These are phyloP conservation scores for Apiospora marii DNA, from an alignment of 2,329 filamentous ascomycete genomes.

Conservation along the genomic window DNA sequence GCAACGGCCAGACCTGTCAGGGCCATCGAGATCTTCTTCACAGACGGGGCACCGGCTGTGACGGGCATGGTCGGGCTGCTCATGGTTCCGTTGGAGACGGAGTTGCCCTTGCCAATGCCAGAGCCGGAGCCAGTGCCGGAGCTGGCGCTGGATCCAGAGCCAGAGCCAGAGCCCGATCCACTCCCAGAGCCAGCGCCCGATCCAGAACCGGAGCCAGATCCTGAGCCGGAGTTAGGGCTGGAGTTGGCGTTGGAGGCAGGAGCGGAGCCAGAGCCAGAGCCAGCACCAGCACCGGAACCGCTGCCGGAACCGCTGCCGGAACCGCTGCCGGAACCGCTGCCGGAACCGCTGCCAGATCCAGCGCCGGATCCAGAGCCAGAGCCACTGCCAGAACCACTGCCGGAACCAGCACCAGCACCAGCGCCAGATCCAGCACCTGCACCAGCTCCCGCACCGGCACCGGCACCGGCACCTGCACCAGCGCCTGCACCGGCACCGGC, in stretches of 20 bases:
- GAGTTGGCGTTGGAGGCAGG: not conserved
- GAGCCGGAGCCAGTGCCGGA: not conserved
- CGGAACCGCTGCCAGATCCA: not conserved
- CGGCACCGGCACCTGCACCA: conserved; percentile 14
- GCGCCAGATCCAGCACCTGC: conserved; percentile 18
- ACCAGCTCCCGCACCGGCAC: not conserved
- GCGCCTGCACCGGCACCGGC: not conserved
- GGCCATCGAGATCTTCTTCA: conserved; percentile 39
- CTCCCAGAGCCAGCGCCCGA: conserved; percentile 1
- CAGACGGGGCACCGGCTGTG: conserved; percentile 37
- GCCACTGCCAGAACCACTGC: not conserved
- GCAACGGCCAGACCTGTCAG: conserved; percentile 39
- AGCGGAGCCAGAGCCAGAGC: conserved; percentile 1
- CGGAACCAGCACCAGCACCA: not conserved
- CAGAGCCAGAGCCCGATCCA: not conserved
- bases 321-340: not conserved
- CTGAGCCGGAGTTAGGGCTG: not conserved
- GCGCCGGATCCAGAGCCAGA: not conserved
- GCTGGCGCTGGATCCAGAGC: not conserved
- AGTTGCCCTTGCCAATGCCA: conserved; percentile 27
- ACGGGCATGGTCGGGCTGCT: conserved; percentile 31
- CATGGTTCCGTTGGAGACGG: conserved; percentile 30
- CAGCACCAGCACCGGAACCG: not conserved
- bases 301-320: conserved; percentile 1
- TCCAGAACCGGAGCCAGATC: not conserved